Evolutionary conservation across 2,329 filamentous ascomycete species (phyloP), one percentile per base, ranked within the genome.

Genomic region (Chalara sp.): DNA sequence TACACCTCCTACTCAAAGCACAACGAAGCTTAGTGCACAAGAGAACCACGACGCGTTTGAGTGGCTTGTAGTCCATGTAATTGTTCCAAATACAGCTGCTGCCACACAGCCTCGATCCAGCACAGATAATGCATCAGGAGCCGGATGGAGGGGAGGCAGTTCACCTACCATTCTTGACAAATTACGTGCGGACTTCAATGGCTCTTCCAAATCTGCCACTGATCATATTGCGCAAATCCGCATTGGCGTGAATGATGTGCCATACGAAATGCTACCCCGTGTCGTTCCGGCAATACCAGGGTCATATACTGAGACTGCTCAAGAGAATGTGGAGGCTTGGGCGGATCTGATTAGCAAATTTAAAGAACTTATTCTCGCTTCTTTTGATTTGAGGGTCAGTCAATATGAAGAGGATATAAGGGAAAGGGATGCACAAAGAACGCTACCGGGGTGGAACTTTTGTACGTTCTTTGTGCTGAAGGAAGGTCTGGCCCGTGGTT

Each of bases 401-500:
- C 92, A 97, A 62, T 99, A 99, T 66, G 93, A 99, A 68, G 91
- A 96, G 53, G 93, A 99, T 60, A 96, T 99, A 59, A 87, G 89
- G 56, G 93, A 96, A 67, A 93, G 91, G 63, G 92, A 97, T 60
- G 80, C 85, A 0, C 91, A 97, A 66, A 80, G 92, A 44, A 84
- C 76, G 33, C 71, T 99, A 13, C 93, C 93, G 0, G 93, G 93
- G 0, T 99, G 93, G 93, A 99, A 99, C 64, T 99, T 99, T 65
- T 97, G 93, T 69, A 99, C 93, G 0, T 99, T 99, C 66, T 99
- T 99, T 66, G 91, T 99, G 12, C 76, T 99, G 6, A 99, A 99
- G 64, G 93, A 99, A 67, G 93, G 93, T 0, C 72, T 99, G 35
- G 92, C 93, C 1, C 80, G 89, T 58, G 95, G 92, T 0, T 96